Evolutionary conservation across 108 stramenopile species (phyloP).

Genomic region (Pseudonitzschia pungens): DNA sequence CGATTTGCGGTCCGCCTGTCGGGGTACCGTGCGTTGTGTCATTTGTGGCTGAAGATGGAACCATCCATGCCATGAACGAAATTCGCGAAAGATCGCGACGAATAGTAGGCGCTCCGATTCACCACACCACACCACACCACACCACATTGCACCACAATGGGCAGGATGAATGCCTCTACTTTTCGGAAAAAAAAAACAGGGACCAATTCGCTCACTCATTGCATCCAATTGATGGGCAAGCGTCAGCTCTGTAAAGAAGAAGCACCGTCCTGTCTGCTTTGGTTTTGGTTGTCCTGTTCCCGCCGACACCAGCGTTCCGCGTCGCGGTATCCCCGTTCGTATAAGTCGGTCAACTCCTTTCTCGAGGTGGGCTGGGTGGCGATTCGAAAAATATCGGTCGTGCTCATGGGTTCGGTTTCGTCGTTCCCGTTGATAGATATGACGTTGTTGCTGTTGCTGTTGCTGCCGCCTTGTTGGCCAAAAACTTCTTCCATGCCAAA

Average conservation of each 20-base stretch:
- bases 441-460: constrained; percentile 38
- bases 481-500: constrained; percentile 56
- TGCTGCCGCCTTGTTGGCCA: constrained; percentile 45
- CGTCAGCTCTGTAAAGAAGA: not conserved
- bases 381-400: constrained; percentile 52
- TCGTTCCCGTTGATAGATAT: constrained; percentile 36
- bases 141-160: too few species aligned
- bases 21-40: too few species aligned
- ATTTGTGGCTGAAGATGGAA: too few species aligned
- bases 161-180: too few species aligned
- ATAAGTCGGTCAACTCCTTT: constrained; percentile 55
- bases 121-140: too few species aligned
- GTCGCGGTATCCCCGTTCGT: constrained; percentile 65
- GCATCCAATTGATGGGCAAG: too few species aligned
- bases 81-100: too few species aligned
- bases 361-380: constrained; percentile 61
- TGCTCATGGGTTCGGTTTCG: constrained; percentile 25
- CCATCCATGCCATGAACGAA: too few species aligned
- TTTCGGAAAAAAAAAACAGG: too few species aligned
- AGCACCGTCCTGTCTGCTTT: not conserved
- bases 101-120: too few species aligned
- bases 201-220: too few species aligned
- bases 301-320: constrained; percentile 66
- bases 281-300: constrained; percentile 36
- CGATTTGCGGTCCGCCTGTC: too few species aligned